Percentiles rank a stretch among this genome's conserved stretches.
Conservation (phyloP, 768 basidiomycete genomes). For the Rhizopogon roseolus region DNA sequence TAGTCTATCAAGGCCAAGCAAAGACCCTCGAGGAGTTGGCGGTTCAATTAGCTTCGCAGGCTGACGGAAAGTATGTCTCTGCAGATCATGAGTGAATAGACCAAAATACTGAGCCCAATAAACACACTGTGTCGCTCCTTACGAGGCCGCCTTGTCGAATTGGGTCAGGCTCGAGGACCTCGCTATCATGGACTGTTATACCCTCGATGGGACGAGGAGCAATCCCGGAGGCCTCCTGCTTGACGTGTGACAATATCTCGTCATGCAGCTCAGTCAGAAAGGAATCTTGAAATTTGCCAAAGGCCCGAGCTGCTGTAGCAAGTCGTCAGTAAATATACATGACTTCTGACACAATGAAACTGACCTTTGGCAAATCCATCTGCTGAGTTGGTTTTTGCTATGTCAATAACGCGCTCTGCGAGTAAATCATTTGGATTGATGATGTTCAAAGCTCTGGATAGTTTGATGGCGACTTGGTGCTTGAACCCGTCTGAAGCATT, state of each 20-base stretch:
- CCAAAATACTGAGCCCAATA: not conserved
- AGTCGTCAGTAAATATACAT: not conserved
- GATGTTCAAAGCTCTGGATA: conserved; percentile 75
- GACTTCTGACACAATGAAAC: conserved; percentile 8
- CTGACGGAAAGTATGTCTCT: conserved; percentile 80
- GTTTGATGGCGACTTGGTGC: conserved; percentile 70
- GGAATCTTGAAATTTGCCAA: conserved; percentile 82
- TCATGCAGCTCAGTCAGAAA: conserved; percentile 76
- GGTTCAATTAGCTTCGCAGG: conserved; percentile 72
- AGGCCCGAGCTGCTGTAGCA: conserved; percentile 63
- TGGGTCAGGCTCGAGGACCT: conserved; percentile 80
- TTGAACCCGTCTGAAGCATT: conserved; percentile 40
- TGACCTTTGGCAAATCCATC: conserved; percentile 67
- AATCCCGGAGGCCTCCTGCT: conserved; percentile 54
- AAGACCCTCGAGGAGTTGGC: conserved; percentile 71
- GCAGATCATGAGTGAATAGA: conserved; percentile 5
- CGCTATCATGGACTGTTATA: conserved; percentile 73
- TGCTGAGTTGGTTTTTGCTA: conserved; percentile 64
- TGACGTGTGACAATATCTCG: conserved; percentile 69
- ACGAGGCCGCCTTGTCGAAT: conserved; percentile 75
- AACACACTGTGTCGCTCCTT: conserved; percentile 55
- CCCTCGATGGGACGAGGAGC: conserved; percentile 58
- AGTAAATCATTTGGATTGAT: conserved; percentile 82
- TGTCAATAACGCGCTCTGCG: conserved; percentile 72
- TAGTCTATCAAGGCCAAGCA: conserved; percentile 83